These are phyloP conservation scores for Hypoxylon cercidicola DNA, from an alignment of 495 filamentous ascomycete genomes.

Conservation along the genomic window DNA sequence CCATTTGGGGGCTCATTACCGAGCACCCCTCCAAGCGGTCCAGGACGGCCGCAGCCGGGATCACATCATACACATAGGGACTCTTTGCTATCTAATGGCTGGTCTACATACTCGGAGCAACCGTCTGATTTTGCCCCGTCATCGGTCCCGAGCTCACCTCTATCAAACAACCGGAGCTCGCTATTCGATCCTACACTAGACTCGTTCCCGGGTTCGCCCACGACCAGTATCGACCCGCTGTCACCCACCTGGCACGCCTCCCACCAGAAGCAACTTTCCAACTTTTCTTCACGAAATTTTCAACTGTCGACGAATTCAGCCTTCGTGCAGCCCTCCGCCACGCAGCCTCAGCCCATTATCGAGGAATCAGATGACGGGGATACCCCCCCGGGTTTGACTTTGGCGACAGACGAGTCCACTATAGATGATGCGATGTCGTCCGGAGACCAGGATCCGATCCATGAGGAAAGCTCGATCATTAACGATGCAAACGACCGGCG, in stretches of 20 bases:
- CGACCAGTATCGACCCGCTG: conserved; percentile 70
- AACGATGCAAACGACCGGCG: conserved; percentile 31
- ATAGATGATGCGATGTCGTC: conserved; percentile 34
- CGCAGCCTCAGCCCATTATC: conserved; percentile 38
- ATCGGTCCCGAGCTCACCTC: conserved; percentile 84
- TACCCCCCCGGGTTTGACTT: conserved; percentile 21
- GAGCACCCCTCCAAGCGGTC: conserved; percentile 55
- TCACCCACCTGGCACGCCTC: conserved; percentile 62
- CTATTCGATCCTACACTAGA: conserved; percentile 76
- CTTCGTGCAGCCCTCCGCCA: conserved; percentile 24
- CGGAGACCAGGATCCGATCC: conserved; percentile 4
- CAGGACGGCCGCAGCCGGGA: conserved; percentile 57
- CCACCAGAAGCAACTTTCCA: conserved; percentile 65
- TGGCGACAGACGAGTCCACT: conserved; percentile 28
- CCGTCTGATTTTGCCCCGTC: conserved; percentile 72
- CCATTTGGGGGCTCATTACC: conserved; percentile 54
- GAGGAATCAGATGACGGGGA: conserved; percentile 44
- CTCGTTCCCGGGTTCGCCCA: conserved; percentile 80
- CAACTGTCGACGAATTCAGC: conserved; percentile 37
- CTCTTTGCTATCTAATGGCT: conserved; percentile 66
- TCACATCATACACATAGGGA: conserved; percentile 72
- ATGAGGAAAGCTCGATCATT: conserved; percentile 14
- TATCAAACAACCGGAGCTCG: conserved; percentile 75
- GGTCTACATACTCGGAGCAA: conserved; percentile 71
- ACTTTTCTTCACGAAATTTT: conserved; percentile 63